Base-by-base conservation (phyloP, 768 basidiomycete species). In the Tulasnella sp. region DNA sequence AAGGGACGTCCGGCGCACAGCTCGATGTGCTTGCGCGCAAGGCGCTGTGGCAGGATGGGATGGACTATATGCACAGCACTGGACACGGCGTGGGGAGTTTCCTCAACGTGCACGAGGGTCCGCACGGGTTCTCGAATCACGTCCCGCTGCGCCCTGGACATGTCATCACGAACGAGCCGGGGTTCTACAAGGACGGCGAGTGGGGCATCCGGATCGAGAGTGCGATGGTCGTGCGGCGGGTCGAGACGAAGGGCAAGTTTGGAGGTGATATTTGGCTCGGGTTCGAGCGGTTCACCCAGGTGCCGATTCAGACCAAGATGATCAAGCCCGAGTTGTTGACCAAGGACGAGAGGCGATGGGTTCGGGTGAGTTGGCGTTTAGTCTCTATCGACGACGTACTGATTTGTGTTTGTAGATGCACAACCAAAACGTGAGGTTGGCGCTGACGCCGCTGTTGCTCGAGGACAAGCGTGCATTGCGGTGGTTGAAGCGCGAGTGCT, bases 171-270 rank as follows among this genome's bases (percentile, higher is more conserved):
- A 93, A 96, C 64, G 92, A 97, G 70, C 94, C 92, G 48, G 92
- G 91, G 0, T 93, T 82, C 70, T 94, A 93, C 68, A 75, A 80
- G 31, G 82, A 82, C 49, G 82, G 83, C 11, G 75, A 79, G 62
- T 98, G 80, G 77, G 96, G 96, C 4, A 82, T 99, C 68, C 79
- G 96, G 4, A 88, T 92, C 42, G 96, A 99, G 70, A 88, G 84
- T 48, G 84, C 88, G 11, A 71, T 93, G 31, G 73, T 77, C 36
- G 89, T 96, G 37, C 77, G 79, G 60, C 79, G 77, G 49, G 78
- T 79, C 72, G 65, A 61, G 25, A 61, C 60, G 29, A 59, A 40
- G 32, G 58, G 37, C 17, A 41, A 59, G 40, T 61, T 59, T 46
- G 60, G 60, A 11, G 60, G 60, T 1, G 49, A 61, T 19, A 51